phyloP scores from a whole-genome alignment of 2,329 filamentous ascomycete genomes.

The Stachybotrys chlorohalonatus region DNA sequence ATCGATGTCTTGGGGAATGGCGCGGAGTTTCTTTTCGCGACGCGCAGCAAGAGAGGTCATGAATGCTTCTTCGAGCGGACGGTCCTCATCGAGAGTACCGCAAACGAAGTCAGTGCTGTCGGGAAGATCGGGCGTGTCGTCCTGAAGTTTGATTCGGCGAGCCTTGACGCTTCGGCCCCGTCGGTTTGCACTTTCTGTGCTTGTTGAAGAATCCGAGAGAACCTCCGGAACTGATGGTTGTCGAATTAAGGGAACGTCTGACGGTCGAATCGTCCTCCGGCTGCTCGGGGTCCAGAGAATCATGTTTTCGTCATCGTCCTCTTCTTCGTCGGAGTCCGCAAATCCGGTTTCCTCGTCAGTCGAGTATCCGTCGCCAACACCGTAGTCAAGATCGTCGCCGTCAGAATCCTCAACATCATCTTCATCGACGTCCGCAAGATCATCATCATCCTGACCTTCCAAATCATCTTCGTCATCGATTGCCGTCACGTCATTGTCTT shows the following conservation, averaged over 20 bases:
- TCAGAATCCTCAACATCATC: constrained; percentile 44
- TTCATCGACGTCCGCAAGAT: constrained; percentile 42
- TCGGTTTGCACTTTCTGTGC: constrained; percentile 31
- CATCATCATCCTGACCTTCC: constrained; percentile 39
- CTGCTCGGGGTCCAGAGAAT: constrained; percentile 45
- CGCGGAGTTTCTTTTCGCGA: constrained; percentile 69
- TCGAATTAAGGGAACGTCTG: constrained; percentile 20
- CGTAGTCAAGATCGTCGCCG: constrained; percentile 43
- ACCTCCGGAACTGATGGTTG: constrained; percentile 32
- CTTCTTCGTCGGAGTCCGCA: constrained; percentile 59
- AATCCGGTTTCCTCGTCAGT: constrained; percentile 64
- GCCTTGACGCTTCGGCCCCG: constrained; percentile 18
- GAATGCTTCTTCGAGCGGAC: constrained; percentile 89
- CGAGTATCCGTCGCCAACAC: constrained; percentile 60
- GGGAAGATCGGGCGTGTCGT: constrained; percentile 70
- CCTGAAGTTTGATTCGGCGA: constrained; percentile 17
- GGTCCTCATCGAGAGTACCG: constrained; percentile 91
- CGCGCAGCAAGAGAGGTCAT: constrained; percentile 74
- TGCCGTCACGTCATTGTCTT: constrained; percentile 35
- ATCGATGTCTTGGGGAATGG: constrained; percentile 93
- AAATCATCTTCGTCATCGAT: constrained; percentile 39
- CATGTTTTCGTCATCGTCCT: constrained; percentile 56
- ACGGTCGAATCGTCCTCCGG: constrained; percentile 23
- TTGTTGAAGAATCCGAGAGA: constrained; percentile 54
- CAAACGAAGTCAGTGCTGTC: constrained; percentile 99